phyloP scores from a whole-genome alignment of 768 basidiomycete species.

The Boletellus ananas region DNA sequence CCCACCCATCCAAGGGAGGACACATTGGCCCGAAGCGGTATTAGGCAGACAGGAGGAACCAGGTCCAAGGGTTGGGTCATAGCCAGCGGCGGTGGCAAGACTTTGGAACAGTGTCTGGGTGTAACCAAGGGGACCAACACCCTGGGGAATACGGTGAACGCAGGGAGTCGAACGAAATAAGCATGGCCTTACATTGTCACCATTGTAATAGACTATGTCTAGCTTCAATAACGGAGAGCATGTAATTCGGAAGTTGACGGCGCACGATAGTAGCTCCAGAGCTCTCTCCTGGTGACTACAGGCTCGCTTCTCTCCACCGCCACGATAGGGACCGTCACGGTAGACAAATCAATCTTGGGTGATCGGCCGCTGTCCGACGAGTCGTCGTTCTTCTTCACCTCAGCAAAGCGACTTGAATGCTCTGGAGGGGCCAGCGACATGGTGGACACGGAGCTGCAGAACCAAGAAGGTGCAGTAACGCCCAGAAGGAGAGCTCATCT shows the following conservation, averaged over 20 bases:
- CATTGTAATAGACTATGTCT: constrained; percentile 70
- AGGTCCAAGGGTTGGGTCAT: constrained; percentile 63
- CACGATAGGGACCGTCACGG: constrained; percentile 37
- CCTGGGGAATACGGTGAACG: constrained; percentile 34
- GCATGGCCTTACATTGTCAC: constrained; percentile 57
- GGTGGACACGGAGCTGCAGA: not conserved
- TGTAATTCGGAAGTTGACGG: not conserved
- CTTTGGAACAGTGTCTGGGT: constrained; percentile 74
- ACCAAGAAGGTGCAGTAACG: too few species aligned
- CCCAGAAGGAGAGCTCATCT: not conserved
- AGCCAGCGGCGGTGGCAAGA: constrained; percentile 68
- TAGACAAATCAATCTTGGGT: constrained; percentile 11
- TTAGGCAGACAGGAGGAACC: constrained; percentile 63
- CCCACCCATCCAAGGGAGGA: constrained; percentile 71
- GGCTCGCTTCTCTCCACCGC: constrained; percentile 53
- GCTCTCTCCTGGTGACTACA: constrained; percentile 63
- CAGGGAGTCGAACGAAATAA: not conserved
- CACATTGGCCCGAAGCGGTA: constrained; percentile 66
- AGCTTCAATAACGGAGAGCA: not conserved
- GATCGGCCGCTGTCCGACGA: constrained; percentile 1
- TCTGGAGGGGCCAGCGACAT: constrained; percentile 15
- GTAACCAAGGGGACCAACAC: constrained; percentile 65
- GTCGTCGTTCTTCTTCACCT: constrained; percentile 3
- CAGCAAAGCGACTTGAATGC: not conserved
- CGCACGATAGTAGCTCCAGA: constrained; percentile 77